Percentiles rank a stretch among this genome's conserved stretches.
These are phyloP conservation scores for Erysimum cheiri DNA, from an alignment of 441 rosid genomes.

Conservation along the genomic window DNA sequence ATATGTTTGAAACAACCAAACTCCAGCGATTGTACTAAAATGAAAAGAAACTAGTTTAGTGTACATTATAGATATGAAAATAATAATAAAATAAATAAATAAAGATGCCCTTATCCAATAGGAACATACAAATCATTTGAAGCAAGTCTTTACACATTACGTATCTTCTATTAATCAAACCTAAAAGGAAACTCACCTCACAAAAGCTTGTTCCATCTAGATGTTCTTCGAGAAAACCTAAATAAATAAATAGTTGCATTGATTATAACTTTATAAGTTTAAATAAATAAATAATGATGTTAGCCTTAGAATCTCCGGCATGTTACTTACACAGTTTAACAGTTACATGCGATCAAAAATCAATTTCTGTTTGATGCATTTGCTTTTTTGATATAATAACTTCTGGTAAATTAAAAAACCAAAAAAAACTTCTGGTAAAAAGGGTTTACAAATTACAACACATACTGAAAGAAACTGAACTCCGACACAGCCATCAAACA, in stretches of 20 bases:
- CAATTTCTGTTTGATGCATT: background rate
- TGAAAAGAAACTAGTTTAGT: background rate
- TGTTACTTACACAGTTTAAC: too few relatives aligned
- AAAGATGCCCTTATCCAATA: conserved; percentile 7
- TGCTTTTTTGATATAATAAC: background rate
- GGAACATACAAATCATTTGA: conserved; percentile 1
- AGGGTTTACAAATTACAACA: background rate
- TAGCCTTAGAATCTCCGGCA: background rate
- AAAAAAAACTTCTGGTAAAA: background rate
- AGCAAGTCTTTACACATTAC: background rate
- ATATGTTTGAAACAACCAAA: background rate
- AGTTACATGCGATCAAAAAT: background rate
- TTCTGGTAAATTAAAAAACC: background rate
- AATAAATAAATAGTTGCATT: background rate
- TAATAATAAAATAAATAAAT: background rate
- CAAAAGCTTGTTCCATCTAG: background rate
- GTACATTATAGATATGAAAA: too few relatives aligned
- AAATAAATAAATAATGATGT: background rate
- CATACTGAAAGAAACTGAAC: background rate
- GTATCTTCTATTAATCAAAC: background rate
- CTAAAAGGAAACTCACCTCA: background rate
- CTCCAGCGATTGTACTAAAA: background rate
- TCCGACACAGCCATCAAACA: background rate
- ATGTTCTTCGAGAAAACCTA: conserved; percentile 1
- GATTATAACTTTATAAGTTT: background rate